These are phyloP conservation scores for Backusella mclennaniae DNA, from an alignment of 192 early-diverging fungal genomes.

Conservation along the genomic window DNA sequence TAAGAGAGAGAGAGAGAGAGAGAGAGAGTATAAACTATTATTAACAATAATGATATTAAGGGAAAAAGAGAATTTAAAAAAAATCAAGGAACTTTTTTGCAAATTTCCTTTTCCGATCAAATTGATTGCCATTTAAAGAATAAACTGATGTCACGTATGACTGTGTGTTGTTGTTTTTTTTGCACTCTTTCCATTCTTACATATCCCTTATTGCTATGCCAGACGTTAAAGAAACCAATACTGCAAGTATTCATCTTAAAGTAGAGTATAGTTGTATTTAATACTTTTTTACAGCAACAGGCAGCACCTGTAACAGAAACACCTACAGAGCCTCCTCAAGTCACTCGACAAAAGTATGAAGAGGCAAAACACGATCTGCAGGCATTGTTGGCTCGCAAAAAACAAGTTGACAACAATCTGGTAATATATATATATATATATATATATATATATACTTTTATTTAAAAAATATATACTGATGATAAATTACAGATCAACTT, in stretches of 20 bases:
- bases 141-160: not conserved
- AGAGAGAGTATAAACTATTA: not conserved
- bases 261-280: not conserved
- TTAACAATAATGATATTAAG: not conserved
- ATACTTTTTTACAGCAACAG: not conserved
- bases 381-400: conserved; percentile 74
- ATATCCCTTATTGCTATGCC: not conserved
- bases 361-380: conserved; percentile 79
- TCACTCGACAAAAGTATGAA: conserved; percentile 52
- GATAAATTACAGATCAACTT: conserved; percentile 43
- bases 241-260: not conserved
- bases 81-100: not conserved
- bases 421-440: conserved; percentile 35
- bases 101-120: not conserved
- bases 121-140: not conserved
- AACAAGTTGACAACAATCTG: conserved; percentile 74
- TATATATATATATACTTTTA: not conserved
- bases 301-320: not conserved
- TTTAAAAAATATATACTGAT: not conserved
- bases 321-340: conserved; percentile 26
- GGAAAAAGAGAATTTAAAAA: not conserved
- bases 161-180: not conserved
- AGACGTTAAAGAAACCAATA: conserved; percentile 1
- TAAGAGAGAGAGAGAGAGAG: not conserved
- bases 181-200: not conserved